Evolutionary conservation across 257 asterid species (phyloP), one percentile per base, ranked within the genome.

Genomic region (Solanum virginianum): DNA sequence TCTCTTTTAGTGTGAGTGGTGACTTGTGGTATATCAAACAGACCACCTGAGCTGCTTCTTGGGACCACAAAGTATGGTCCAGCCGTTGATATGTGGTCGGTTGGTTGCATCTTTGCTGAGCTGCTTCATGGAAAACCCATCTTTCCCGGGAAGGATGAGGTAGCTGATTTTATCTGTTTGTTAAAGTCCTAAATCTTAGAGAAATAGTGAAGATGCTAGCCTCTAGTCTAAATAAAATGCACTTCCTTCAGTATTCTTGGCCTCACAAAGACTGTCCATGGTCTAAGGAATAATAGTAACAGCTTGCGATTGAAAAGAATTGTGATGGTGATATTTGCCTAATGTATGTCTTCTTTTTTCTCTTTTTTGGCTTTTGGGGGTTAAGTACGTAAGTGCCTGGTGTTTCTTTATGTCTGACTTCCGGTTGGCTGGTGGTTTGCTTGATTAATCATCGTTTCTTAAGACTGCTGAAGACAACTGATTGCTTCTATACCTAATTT

Each of bases 11-110:
- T 29, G 17, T 77, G 47, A 77, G 82, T 77, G 1, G 63, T 77
- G 83, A 79, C 62, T 79, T 79, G 51, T 62, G 26, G 49, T 80
- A 71, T 87, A 47, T 45, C 62, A 77, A 75, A 51, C 88, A 96
- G 99, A 90, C 99, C 99, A 80, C 99, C 99, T 54, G 99, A 96
- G 88, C 91, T 96, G 88, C 97, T 96, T 85, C 98, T 96, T 79
- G 99, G 99, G 87, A 96, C 98, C 89, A 96, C 98, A 49, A 94
- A 95, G 87, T 96, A 96, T 90, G 99, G 98, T 85, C 97, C 99
- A 70, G 93, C 98, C 43, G 98, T 96, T 85, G 99, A 96, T 91
- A 91, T 96, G 99, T 96, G 99, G 99, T 96, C 99, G 3, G 99
- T 95, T 84, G 99, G 99, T 84, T 96, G 99, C 87, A 95, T 96